Base-by-base conservation (phyloP, 768 basidiomycete species). In the Polyporus arcularius region DNA sequence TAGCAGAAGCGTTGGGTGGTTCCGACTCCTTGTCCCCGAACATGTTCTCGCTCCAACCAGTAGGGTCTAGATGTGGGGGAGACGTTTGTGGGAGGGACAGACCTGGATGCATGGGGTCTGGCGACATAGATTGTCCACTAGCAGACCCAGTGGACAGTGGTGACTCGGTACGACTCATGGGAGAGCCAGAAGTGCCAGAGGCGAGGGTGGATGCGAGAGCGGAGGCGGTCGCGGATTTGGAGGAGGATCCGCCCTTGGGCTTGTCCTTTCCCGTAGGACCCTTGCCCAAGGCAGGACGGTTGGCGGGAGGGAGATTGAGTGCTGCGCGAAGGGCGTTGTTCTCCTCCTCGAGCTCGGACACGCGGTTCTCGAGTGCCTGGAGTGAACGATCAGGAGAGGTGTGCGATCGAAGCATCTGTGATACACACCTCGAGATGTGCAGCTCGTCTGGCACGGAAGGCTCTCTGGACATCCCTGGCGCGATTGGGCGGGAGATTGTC, bases 251-350 rank as follows among this genome's bases (percentile, higher is more conserved):
- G 2, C 60, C 0, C 60, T 70, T 90, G 52, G 88, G 87, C 69
- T 85, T 92, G 72, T 94, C 92, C 73, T 92, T 92, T 38, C 92
- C 92, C 0, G 92, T 94, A 30, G 92, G 92, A 49, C 92, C 92
- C 75, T 86, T 92, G 47, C 92, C 92, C 52, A 94, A 80, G 2
- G 86, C 75, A 16, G 84, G 82, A 65, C 92, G 81, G 69, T 81
- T 84, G 61, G 90, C 87, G 21, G 89, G 88, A 0, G 90, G 89
- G 28, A 94, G 76, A 67, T 83, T 85, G 58, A 94, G 80, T 21
- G 85, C 83, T 50, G 85, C 83, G 46, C 93, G 85, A 50, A 95
- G 80, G 66, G 80, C 83, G 46, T 78, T 78, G 70, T 94, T 94
- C 78, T 96, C 93, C 62, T 87, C 86, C 76, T 96, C 92, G 45